phyloP scores from a whole-genome alignment of 2,329 filamentous ascomycete genomes.

The Aureobasidium zeae region DNA sequence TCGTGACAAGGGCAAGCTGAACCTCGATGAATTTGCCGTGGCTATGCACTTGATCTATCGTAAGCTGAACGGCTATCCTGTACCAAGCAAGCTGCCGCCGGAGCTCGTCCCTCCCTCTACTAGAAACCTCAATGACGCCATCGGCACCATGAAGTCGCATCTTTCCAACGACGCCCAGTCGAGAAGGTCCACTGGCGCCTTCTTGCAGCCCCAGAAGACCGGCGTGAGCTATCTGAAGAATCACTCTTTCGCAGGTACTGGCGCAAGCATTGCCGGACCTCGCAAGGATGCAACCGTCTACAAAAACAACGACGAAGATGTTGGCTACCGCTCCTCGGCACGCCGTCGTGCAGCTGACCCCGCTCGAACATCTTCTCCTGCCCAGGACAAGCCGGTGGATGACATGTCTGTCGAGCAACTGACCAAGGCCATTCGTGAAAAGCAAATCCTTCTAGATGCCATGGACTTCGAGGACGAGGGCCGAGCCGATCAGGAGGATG shows the following conservation, averaged over 20 bases:
- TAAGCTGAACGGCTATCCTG: constrained; percentile 89
- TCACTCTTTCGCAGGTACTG: constrained; percentile 66
- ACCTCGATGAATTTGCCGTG: constrained; percentile 95
- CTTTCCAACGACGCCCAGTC: constrained; percentile 82
- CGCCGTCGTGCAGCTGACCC: constrained; percentile 67
- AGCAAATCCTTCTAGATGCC: constrained; percentile 86
- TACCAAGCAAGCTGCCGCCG: constrained; percentile 76
- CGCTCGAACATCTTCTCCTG: constrained; percentile 66
- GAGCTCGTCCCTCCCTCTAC: constrained; percentile 93
- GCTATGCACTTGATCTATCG: constrained; percentile 99
- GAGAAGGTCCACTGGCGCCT: constrained; percentile 79
- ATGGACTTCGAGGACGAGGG: constrained; percentile 95
- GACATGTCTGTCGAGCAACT: constrained; percentile 81
- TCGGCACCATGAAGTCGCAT: constrained; percentile 85
- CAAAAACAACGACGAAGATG: constrained; percentile 88
- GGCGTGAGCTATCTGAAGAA: constrained; percentile 97
- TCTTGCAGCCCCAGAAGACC: constrained; percentile 86
- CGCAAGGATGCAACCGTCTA: constrained; percentile 95
- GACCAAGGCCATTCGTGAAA: constrained; percentile 85
- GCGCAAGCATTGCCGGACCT: constrained; percentile 47
- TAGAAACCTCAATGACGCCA: constrained; percentile 83
- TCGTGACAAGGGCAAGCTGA: constrained; percentile 85
- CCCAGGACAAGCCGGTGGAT: constrained; percentile 60
- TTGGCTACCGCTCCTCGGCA: constrained; percentile 80
- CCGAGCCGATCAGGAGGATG: constrained; percentile 80